phyloP scores from a whole-genome alignment of 148 eudicot genomes.

The Fagopyrum homotropicum region DNA sequence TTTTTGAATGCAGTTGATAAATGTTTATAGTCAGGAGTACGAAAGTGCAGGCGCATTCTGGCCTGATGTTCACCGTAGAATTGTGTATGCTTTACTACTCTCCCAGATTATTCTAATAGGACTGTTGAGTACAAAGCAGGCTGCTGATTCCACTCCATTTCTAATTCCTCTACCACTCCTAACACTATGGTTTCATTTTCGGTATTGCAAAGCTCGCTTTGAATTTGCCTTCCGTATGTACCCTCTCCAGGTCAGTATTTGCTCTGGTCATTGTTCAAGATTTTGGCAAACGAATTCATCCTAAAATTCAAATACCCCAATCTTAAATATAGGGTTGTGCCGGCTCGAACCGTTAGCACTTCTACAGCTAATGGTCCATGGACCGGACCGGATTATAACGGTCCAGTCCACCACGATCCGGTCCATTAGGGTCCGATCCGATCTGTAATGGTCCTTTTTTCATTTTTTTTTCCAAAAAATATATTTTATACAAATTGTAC shows the following conservation, averaged over 20 bases:
- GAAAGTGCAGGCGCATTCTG: slow-evolving; percentile 95
- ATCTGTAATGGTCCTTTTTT: too few relatives aligned
- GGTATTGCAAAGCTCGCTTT: slow-evolving; percentile 79
- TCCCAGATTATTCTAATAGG: slow-evolving; percentile 93
- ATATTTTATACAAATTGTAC: too few relatives aligned
- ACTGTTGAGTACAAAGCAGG: slow-evolving; percentile 63
- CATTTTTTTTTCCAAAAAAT: too few relatives aligned
- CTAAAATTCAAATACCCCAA: too few relatives aligned
- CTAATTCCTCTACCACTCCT: slow-evolving; percentile 77
- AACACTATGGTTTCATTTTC: slow-evolving; percentile 58
- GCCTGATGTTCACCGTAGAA: slow-evolving; percentile 96
- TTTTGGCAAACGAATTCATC: too few relatives aligned
- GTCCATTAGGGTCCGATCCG: too few relatives aligned
- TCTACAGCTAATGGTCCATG: too few relatives aligned
- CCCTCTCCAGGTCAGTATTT: slow-evolving; percentile 62
- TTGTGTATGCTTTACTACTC: slow-evolving; percentile 54
- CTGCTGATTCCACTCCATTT: slow-evolving; percentile 68
- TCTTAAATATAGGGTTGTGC: too few relatives aligned
- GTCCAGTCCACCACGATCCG: too few relatives aligned
- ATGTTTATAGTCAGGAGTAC: slow-evolving; percentile 87
- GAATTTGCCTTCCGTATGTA: slow-evolving; percentile 72
- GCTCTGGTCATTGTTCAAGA: background rate
- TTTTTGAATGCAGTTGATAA: slow-evolving; percentile 54
- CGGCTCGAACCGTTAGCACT: too few relatives aligned
- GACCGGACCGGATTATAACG: too few relatives aligned